phyloP scores from a whole-genome alignment of 2,329 filamentous ascomycete species.

The Sarocladium kiliense region DNA sequence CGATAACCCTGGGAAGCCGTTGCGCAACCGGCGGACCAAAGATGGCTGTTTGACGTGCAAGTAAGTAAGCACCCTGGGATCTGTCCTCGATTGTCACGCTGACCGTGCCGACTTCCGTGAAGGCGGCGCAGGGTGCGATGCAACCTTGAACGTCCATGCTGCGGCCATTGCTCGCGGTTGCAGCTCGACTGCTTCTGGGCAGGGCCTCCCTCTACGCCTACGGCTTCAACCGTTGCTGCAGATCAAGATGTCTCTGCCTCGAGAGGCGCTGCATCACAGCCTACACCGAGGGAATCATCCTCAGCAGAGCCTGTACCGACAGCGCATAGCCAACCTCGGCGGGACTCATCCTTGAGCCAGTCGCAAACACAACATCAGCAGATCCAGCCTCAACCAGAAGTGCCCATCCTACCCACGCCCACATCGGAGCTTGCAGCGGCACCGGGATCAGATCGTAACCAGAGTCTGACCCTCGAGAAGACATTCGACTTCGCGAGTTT shows the following conservation, averaged over 20 bases:
- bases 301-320: neutral
- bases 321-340: neutral
- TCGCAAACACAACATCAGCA: neutral
- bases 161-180: neutral
- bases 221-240: neutral
- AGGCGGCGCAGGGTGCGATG: neutral
- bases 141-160: neutral
- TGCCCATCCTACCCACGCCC: neutral
- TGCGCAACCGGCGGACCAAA: neutral
- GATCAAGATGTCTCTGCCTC: neutral
- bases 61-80: neutral
- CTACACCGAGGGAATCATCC: neutral
- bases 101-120: neutral
- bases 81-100: too few relatives aligned
- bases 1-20: neutral
- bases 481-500: neutral
- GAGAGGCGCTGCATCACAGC: neutral
- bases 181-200: neutral
- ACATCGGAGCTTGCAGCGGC: neutral
- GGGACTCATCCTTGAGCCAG: neutral
- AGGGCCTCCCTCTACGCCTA: neutral
- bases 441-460: neutral
- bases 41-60: neutral
- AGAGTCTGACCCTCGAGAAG: neutral
- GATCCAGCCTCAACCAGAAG: neutral